Evolutionary conservation across 139 green algal species (phyloP).

Genomic region (Tetraselmis striata): DNA sequence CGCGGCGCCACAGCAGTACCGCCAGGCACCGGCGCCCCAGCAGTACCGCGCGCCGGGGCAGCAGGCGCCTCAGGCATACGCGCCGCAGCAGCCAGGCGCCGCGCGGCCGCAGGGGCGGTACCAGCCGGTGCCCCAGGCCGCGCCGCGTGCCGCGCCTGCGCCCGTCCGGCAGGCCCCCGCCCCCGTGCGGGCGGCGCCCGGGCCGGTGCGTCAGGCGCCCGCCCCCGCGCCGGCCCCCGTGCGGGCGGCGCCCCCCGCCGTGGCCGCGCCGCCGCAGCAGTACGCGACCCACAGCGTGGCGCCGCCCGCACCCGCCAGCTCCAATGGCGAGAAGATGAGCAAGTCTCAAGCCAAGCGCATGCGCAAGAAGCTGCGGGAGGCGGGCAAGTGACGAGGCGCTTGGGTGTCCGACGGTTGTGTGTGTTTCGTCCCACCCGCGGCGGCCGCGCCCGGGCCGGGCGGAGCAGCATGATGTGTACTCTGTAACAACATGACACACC

Average conservation of each 20-base stretch:
- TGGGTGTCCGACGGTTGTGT: no score
- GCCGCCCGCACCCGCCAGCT: background rate
- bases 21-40: background rate
- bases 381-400: background rate
- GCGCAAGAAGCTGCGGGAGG: slow-evolving; percentile 39
- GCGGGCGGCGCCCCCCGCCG: no score
- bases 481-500: no score
- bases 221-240: slow-evolving; percentile 3
- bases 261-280: slow-evolving; percentile 9
- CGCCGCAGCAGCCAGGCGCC: background rate
- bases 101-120: background rate
- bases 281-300: background rate
- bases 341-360: slow-evolving; percentile 27
- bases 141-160: background rate
- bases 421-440: no score
- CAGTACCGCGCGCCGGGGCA: background rate
- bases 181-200: slow-evolving; percentile 4
- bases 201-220: slow-evolving; percentile 4
- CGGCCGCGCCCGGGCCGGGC: no score
- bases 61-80: background rate
- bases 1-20: background rate
- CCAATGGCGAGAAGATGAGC: slow-evolving; percentile 20
- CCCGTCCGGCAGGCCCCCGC: slow-evolving; percentile 9
- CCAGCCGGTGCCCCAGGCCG: slow-evolving; percentile 4
- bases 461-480: no score